Percentiles rank a stretch among this genome's conserved stretches.
These are phyloP conservation scores for Calophaca sinica DNA, from an alignment of 306 rosid species.

Conservation along the genomic window DNA sequence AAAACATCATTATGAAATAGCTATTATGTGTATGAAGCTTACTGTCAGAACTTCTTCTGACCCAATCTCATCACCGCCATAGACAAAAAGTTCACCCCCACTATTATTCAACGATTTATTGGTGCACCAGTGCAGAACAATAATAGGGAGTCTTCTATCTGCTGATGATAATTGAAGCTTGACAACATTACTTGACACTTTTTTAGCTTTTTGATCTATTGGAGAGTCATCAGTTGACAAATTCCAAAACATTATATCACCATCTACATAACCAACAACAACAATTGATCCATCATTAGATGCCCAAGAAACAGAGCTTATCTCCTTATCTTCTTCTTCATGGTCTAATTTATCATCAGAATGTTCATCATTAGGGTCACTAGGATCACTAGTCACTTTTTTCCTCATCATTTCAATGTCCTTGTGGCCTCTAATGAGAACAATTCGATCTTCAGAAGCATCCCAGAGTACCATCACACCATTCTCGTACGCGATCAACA, in stretches of 20 bases:
- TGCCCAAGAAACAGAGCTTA: slow-evolving; percentile 87
- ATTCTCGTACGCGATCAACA: slow-evolving; percentile 84
- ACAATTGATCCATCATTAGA: slow-evolving; percentile 75
- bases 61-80: slow-evolving; percentile 87
- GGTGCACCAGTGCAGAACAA: slow-evolving; percentile 71
- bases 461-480: slow-evolving; percentile 88
- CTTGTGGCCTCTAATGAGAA: slow-evolving; percentile 72
- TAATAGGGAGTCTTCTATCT: slow-evolving; percentile 76
- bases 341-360: slow-evolving; percentile 55
- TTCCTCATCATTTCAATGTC: slow-evolving; percentile 62
- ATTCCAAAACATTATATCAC: slow-evolving; percentile 92
- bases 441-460: slow-evolving; percentile 76
- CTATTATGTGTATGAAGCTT: slow-evolving; percentile 46
- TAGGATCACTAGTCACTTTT: slow-evolving; percentile 47
- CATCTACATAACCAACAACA: slow-evolving; percentile 88
- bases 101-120: slow-evolving; percentile 48
- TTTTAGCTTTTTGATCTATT: slow-evolving; percentile 52
- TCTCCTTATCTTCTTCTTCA: slow-evolving; percentile 74
- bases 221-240: slow-evolving; percentile 59
- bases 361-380: slow-evolving; percentile 48
- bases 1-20: slow-evolving; percentile 35
- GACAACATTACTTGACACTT: slow-evolving; percentile 57
- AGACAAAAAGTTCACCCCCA: slow-evolving; percentile 76
- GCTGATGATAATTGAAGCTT: slow-evolving; percentile 79
- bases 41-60: slow-evolving; percentile 86